These are phyloP conservation scores for Neoascochyta sp. DNA, from an alignment of 2,329 filamentous ascomycete genomes.

Conservation along the genomic window DNA sequence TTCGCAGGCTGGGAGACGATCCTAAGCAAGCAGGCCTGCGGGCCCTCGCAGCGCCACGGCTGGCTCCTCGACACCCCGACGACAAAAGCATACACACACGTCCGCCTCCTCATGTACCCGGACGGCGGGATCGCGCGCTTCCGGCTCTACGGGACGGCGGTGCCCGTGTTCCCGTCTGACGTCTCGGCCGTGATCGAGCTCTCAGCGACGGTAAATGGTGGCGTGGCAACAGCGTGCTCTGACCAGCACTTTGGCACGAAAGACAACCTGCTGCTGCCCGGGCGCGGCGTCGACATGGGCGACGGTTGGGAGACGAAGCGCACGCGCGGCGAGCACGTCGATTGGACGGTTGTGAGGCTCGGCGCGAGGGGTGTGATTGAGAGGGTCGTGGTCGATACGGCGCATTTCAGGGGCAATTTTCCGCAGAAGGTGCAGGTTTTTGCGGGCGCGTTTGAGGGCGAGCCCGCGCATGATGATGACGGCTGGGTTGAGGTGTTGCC, in stretches of 20 bases:
- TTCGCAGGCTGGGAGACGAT: conserved; percentile 65
- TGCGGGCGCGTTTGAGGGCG: conserved; percentile 56
- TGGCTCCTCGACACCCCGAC: conserved; percentile 62
- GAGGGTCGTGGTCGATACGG: conserved; percentile 71
- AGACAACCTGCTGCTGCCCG: conserved; percentile 74
- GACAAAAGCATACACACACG: conserved; percentile 70
- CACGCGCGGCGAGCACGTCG: conserved; percentile 68
- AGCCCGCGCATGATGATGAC: conserved; percentile 55
- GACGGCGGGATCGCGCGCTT: conserved; percentile 82
- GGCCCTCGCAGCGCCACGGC: conserved; percentile 67
- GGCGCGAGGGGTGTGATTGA: conserved; percentile 63
- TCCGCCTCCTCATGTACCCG: conserved; percentile 78
- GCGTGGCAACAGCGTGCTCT: conserved; percentile 69
- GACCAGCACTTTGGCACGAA: conserved; percentile 83
- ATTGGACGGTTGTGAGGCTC: conserved; percentile 76
- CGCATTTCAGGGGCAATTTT: conserved; percentile 80
- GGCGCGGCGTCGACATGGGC: conserved; percentile 78
- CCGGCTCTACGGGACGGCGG: conserved; percentile 69
- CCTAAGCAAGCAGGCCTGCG: conserved; percentile 65
- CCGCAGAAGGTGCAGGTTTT: conserved; percentile 69
- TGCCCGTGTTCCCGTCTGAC: conserved; percentile 70
- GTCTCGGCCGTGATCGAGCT: conserved; percentile 67
- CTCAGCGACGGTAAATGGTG: conserved; percentile 74
- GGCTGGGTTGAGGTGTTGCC: conserved; percentile 65
- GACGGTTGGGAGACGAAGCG: conserved; percentile 84